These are phyloP conservation scores for Flaveria bidentis DNA, from an alignment of 129 eudicot genomes.

Conservation along the genomic window DNA sequence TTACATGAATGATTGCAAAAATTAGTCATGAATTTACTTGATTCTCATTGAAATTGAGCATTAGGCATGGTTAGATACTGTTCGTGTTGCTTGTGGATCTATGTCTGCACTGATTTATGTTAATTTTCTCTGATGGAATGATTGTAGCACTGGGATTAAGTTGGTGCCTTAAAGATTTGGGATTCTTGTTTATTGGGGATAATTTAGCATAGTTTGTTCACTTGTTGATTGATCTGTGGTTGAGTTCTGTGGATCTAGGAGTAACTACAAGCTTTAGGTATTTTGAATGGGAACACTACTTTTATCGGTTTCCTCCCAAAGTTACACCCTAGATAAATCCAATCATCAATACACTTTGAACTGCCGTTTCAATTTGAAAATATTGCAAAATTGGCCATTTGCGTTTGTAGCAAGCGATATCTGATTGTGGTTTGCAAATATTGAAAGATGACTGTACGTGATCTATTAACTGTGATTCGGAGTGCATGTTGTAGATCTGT, in stretches of 20 bases:
- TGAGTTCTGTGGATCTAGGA: conserved; percentile 12
- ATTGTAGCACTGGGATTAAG: neutral
- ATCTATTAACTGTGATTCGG: conserved; percentile 3
- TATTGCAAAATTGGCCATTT: too few relatives aligned
- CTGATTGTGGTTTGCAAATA: too few relatives aligned
- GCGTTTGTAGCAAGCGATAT: too few relatives aligned
- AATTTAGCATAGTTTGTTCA: neutral
- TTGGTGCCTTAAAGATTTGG: neutral
- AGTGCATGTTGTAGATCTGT: neutral
- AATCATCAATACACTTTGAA: neutral
- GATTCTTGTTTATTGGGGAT: neutral
- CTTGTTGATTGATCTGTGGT: neutral
- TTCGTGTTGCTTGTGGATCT: neutral
- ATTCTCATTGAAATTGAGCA: neutral
- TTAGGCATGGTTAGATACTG: neutral
- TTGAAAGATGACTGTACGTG: neutral
- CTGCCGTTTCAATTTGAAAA: neutral
- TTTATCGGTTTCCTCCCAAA: neutral
- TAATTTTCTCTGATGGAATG: neutral
- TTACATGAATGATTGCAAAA: neutral
- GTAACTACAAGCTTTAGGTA: neutral
- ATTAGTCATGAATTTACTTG: neutral
- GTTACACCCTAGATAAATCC: neutral
- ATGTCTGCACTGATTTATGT: neutral
- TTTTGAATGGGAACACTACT: neutral